Conservation (phyloP, 331 rosid species). For the Telfairia occidentalis region DNA sequence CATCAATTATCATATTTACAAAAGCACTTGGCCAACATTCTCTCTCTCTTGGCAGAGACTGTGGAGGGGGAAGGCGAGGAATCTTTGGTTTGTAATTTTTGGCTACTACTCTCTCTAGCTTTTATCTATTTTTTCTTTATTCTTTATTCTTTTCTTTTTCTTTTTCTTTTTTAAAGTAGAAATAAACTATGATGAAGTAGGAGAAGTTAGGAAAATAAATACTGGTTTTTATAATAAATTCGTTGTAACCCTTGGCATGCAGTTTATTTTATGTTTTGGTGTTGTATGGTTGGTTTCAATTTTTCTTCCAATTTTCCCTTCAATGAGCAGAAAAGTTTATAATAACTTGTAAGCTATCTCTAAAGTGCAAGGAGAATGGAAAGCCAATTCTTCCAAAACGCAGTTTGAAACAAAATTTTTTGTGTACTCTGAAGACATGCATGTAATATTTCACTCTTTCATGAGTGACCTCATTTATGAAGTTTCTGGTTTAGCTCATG, state of each 20-base stretch:
- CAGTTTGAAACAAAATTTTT: background rate
- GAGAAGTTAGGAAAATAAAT: background rate
- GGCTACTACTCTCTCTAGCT: constrained; percentile 2
- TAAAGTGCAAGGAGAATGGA: background rate
- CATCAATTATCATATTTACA: constrained; percentile 92
- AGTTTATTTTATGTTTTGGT: background rate
- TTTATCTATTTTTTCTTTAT: background rate
- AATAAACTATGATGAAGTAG: background rate
- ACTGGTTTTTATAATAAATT: background rate
- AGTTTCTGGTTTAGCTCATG: background rate
- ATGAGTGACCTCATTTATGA: background rate
- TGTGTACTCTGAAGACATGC: background rate
- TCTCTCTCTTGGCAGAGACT: constrained; percentile 85
- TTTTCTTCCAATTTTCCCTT: background rate
- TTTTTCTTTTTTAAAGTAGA: background rate
- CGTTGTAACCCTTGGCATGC: background rate
- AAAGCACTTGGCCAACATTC: constrained; percentile 80
- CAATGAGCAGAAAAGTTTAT: background rate
- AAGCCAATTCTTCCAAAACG: background rate
- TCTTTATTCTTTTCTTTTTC: background rate
- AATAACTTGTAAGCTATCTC: background rate
- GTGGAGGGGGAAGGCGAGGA: constrained; percentile 85
- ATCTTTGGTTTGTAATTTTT: constrained; percentile 68
- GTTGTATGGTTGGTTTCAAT: background rate
- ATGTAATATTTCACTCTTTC: background rate